Evolutionary conservation across 2,329 filamentous ascomycete genomes (phyloP).

Genomic region (Pseudogymnoascus sp.): DNA sequence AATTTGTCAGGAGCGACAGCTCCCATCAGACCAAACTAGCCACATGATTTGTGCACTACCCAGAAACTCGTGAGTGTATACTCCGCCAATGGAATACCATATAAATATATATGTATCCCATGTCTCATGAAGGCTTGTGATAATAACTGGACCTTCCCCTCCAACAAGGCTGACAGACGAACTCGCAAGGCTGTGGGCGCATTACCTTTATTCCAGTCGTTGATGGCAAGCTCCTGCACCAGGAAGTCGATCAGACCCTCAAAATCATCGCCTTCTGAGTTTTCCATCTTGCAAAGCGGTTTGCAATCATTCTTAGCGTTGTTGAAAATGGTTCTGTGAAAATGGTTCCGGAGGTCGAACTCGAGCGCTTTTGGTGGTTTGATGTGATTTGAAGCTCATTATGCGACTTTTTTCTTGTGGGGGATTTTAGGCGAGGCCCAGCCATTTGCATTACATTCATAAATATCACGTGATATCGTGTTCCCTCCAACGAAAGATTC

Average conservation of each 20-base stretch:
- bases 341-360: constrained; percentile 8
- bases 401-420: constrained; percentile 7
- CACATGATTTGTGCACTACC: background rate
- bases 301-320: constrained; percentile 7
- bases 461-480: background rate
- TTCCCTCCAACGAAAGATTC: too few species aligned
- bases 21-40: background rate
- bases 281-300: background rate
- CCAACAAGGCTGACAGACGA: constrained; percentile 1
- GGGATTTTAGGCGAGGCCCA: background rate
- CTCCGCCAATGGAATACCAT: background rate
- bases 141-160: background rate
- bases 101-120: background rate
- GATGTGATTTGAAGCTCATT: constrained; percentile 2
- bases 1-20: background rate
- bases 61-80: background rate
- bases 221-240: constrained; percentile 4
- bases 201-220: constrained; percentile 8
- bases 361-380: constrained; percentile 2
- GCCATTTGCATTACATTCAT: constrained; percentile 3
- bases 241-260: constrained; percentile 3
- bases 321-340: constrained; percentile 3
- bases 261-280: constrained; percentile 7
- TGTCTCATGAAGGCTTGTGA: background rate
- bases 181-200: constrained; percentile 5